phyloP scores from a whole-genome alignment of 345 rosid species.

The Eucalyptus pumila region DNA sequence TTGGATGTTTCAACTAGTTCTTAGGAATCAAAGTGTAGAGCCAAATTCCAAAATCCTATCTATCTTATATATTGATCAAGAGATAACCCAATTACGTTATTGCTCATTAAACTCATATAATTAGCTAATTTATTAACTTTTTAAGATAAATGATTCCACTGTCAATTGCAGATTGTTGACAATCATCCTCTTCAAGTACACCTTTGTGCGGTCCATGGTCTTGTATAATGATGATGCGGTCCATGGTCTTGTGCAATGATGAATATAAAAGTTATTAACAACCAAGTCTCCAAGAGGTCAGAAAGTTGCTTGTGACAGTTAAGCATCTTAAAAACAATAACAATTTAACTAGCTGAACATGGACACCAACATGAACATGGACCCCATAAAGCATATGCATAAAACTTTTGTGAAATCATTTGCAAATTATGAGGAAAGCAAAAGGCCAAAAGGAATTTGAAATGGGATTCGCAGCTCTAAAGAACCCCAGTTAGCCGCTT shows the following conservation, averaged over 20 bases:
- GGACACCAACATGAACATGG: not conserved
- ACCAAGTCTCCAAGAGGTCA: not conserved
- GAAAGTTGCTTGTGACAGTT: not conserved
- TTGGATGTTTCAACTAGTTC: not conserved
- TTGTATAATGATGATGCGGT: not conserved
- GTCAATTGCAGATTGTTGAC: not conserved
- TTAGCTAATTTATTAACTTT: not conserved
- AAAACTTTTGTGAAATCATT: not conserved
- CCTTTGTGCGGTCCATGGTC: not conserved
- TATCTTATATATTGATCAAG: not conserved
- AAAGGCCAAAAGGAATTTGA: not conserved
- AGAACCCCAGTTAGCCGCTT: not conserved
- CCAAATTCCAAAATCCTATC: not conserved
- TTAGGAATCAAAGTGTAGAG: not conserved
- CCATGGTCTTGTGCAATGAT: not conserved
- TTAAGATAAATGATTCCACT: not conserved
- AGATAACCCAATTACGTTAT: not conserved
- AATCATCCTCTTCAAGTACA: not conserved
- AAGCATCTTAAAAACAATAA: not conserved
- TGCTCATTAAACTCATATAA: not conserved
- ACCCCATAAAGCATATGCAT: not conserved
- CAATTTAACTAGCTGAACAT: not conserved
- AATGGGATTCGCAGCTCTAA: not conserved
- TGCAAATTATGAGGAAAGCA: not conserved
- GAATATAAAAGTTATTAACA: not conserved